Evolutionary conservation across 2,329 filamentous ascomycete species (phyloP).

Genomic region (Arthrinium phaeospermum): DNA sequence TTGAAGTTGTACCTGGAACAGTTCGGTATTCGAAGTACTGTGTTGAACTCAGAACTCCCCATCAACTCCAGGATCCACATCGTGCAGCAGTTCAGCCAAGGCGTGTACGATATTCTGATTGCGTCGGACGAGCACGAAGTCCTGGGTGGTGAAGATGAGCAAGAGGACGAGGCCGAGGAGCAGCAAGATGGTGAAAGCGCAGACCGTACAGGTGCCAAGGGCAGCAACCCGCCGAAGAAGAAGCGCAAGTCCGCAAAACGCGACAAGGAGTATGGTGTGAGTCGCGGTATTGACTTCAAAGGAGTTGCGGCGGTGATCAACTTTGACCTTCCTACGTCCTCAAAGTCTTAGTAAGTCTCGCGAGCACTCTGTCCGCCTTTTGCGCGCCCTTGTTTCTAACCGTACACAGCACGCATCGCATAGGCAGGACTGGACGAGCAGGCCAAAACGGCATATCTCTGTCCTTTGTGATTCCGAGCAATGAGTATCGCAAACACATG

Average conservation of each 20-base stretch:
- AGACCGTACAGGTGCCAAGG: conserved; percentile 34
- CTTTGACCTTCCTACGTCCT: conserved; percentile 88
- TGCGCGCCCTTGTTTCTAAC: neutral
- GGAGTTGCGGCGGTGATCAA: conserved; percentile 95
- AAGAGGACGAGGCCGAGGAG: conserved; percentile 45
- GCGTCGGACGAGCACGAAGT: conserved; percentile 92
- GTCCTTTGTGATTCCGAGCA: conserved; percentile 88
- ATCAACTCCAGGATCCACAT: conserved; percentile 93
- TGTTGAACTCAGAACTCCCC: conserved; percentile 92
- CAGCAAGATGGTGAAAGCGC: conserved; percentile 48
- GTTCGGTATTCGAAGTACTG: conserved; percentile 91
- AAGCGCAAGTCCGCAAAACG: conserved; percentile 68
- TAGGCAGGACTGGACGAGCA: conserved; percentile 90
- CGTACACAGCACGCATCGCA: conserved; percentile 74
- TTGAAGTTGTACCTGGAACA: conserved; percentile 96
- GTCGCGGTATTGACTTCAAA: conserved; percentile 94
- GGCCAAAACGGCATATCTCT: conserved; percentile 92
- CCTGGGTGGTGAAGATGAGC: conserved; percentile 58
- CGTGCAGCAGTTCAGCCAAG: conserved; percentile 96
- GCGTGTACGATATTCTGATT: conserved; percentile 97
- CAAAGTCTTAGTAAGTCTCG: conserved; percentile 72
- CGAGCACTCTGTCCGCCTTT: neutral
- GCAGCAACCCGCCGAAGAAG: conserved; percentile 53
- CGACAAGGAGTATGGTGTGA: conserved; percentile 93
- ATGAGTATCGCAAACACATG: conserved; percentile 86